A percentile compares a stretch with the other conserved stretches of the same genome.
These are phyloP conservation scores for Talaromyces sp. DNA, from an alignment of 2,329 filamentous ascomycete genomes.

Conservation along the genomic window DNA sequence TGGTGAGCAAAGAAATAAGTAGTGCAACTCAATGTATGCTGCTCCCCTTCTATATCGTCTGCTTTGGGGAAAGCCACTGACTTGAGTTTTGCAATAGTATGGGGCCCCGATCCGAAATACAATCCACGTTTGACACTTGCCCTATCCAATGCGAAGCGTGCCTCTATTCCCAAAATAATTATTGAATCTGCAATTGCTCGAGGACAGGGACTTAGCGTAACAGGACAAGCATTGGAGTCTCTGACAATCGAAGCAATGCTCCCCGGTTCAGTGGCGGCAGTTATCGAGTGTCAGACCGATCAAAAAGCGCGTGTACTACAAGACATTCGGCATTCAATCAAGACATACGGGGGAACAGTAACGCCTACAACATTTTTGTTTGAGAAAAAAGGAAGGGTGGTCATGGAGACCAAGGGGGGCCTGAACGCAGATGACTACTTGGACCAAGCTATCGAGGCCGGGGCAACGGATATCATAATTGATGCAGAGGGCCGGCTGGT, in stretches of 20 bases:
- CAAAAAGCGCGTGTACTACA: constrained; percentile 73
- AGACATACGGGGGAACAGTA: constrained; percentile 68
- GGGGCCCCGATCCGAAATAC: constrained; percentile 70
- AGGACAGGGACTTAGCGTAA: constrained; percentile 79
- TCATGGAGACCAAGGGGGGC: constrained; percentile 64
- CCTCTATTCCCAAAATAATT: constrained; percentile 77
- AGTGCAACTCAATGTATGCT: constrained; percentile 71
- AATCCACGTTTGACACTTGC: constrained; percentile 77
- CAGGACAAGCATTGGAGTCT: constrained; percentile 74
- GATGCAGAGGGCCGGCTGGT: constrained; percentile 71
- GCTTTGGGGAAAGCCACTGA: constrained; percentile 11
- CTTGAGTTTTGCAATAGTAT: constrained; percentile 54
- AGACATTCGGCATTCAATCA: constrained; percentile 72
- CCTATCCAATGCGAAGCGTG: constrained; percentile 78
- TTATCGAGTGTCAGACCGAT: constrained; percentile 86
- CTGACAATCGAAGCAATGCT: constrained; percentile 80
- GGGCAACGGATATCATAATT: constrained; percentile 60
- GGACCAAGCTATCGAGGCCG: constrained; percentile 81
- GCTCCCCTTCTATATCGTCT: neutral
- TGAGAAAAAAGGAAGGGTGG: constrained; percentile 73
- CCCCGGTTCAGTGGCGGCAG: constrained; percentile 70
- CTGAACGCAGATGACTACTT: constrained; percentile 70
- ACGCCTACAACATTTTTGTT: constrained; percentile 85
- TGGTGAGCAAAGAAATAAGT: constrained; percentile 72
- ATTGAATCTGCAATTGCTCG: constrained; percentile 87